These are phyloP conservation scores for Ceratocystis papillata DNA, from an alignment of 2,329 filamentous ascomycete species.

Conservation along the genomic window DNA sequence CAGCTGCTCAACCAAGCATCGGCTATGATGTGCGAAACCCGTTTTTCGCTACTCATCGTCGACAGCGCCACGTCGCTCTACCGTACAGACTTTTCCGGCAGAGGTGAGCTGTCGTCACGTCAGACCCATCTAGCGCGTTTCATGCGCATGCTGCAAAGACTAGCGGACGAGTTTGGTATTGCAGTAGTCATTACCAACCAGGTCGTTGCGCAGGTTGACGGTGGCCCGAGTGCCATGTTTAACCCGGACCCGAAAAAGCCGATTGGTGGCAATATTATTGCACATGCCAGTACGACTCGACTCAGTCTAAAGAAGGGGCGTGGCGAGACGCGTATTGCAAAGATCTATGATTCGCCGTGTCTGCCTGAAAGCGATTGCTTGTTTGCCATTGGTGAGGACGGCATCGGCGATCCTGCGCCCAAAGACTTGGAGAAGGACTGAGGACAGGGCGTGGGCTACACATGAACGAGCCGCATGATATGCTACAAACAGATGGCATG, in stretches of 20 bases:
- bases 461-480: not conserved
- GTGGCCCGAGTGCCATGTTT: conserved; percentile 94
- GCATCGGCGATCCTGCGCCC: conserved; percentile 87
- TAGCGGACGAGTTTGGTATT: conserved; percentile 81
- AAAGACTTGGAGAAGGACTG: conserved; percentile 87
- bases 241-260: conserved; percentile 99
- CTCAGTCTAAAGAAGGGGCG: conserved; percentile 92
- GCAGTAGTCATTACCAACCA: conserved; percentile 98
- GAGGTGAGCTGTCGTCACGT: conserved; percentile 87
- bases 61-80: conserved; percentile 94
- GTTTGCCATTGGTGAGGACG: conserved; percentile 94
- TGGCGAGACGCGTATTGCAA: conserved; percentile 91
- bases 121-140: conserved; percentile 85
- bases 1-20: conserved; percentile 90
- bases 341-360: conserved; percentile 98
- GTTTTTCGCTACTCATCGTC: conserved; percentile 89
- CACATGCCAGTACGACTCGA: conserved; percentile 89
- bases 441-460: not conserved
- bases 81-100: conserved; percentile 91
- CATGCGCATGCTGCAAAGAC: conserved; percentile 69
- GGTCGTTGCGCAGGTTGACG: conserved; percentile 95
- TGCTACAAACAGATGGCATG: not conserved
- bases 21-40: conserved; percentile 98
- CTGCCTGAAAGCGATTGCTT: conserved; percentile 91
- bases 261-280: conserved; percentile 97